Conservation (phyloP, 768 basidiomycete genomes). For the Lactifluus rugatus region DNA sequence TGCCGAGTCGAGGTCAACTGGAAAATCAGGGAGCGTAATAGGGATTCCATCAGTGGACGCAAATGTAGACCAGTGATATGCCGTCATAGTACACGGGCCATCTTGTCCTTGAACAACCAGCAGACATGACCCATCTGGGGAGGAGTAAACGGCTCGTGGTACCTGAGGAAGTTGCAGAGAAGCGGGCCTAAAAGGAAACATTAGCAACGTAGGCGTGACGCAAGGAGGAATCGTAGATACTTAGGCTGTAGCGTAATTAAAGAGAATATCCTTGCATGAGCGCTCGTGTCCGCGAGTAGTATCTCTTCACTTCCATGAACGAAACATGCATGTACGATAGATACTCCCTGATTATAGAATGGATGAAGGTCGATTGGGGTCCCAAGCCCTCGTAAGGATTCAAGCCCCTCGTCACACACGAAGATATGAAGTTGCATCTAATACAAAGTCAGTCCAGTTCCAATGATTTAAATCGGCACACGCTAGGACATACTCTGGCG, state of each 20-base stretch:
- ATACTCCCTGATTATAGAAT: conserved; percentile 32
- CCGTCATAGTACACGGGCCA: conserved; percentile 22
- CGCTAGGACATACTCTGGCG: conserved; percentile 28
- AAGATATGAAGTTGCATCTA: conserved; percentile 37
- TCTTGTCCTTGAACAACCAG: conserved; percentile 26
- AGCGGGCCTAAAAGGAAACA: conserved; percentile 32
- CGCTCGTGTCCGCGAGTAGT: conserved; percentile 37
- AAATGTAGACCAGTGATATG: conserved; percentile 50
- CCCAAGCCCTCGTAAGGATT: conserved; percentile 34
- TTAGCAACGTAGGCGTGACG: not conserved
- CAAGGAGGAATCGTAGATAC: conserved; percentile 23
- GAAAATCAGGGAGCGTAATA: conserved; percentile 27
- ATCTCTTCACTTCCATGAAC: conserved; percentile 45
- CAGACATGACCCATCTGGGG: conserved; percentile 50
- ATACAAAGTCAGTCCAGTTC: not conserved
- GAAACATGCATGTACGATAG: conserved; percentile 35
- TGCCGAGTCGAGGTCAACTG: conserved; percentile 19
- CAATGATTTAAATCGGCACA: not conserved
- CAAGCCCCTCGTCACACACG: conserved; percentile 37
- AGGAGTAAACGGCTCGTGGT: conserved; percentile 33
- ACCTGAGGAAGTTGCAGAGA: conserved; percentile 30
- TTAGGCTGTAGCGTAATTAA: conserved; percentile 44
- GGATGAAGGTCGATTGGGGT: conserved; percentile 31
- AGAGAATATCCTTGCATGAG: conserved; percentile 42
- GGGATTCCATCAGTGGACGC: conserved; percentile 39